Conservation (phyloP, 2,329 filamentous ascomycete genomes). For the Pyrenochaeta sp. region DNA sequence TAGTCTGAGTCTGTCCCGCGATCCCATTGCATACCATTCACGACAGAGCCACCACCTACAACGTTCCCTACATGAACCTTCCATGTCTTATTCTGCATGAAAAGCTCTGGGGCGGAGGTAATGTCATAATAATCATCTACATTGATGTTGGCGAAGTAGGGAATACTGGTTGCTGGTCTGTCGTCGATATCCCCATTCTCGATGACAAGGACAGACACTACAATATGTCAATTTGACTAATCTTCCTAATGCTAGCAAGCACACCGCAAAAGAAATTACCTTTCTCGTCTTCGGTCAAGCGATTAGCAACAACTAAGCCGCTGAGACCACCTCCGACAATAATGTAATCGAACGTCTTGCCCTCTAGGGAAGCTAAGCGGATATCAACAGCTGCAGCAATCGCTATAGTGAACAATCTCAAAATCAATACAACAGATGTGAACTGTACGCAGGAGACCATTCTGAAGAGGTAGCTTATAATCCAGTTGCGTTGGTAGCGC, state of each 20-base stretch:
- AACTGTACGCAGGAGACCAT: no score
- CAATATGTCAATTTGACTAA: neutral
- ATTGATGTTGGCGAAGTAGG: slow-evolving; percentile 25
- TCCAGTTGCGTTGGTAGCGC: no score
- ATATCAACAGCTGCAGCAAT: no score
- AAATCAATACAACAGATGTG: no score
- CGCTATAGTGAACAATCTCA: no score
- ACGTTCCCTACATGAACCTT: slow-evolving; percentile 34
- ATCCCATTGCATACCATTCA: slow-evolving; percentile 53
- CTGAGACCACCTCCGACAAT: slow-evolving; percentile 39
- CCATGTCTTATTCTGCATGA: slow-evolving; percentile 5
- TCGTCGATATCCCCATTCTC: neutral
- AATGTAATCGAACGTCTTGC: slow-evolving; percentile 34
- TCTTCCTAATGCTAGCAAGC: neutral
- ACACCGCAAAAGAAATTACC: neutral
- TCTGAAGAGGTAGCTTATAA: no score
- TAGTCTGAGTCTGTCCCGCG: slow-evolving; percentile 49
- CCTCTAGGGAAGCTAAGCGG: no score
- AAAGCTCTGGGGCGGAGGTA: slow-evolving; percentile 29
- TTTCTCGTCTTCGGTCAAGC: slow-evolving; percentile 23
- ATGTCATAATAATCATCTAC: slow-evolving; percentile 34
- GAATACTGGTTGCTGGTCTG: neutral
- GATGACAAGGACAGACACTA: neutral
- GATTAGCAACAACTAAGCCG: slow-evolving; percentile 36
- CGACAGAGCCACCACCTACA: slow-evolving; percentile 48